phyloP scores from a whole-genome alignment of 352 stramenopile genomes.

The Pythium scleroteichum region DNA sequence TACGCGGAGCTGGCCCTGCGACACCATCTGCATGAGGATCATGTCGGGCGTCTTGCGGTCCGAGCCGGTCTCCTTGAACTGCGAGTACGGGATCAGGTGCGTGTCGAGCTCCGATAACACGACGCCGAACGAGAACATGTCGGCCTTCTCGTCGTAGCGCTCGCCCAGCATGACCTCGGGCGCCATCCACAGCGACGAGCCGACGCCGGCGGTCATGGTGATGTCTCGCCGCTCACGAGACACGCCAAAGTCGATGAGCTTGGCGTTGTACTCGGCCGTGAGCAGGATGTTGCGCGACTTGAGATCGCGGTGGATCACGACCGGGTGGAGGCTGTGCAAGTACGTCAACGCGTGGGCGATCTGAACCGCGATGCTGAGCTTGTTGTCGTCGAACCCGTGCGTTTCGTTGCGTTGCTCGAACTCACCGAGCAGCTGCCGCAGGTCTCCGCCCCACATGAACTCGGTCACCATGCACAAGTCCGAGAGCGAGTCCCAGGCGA shows the following conservation, averaged over 20 bases:
- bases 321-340: constrained; percentile 33
- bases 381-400: constrained; percentile 32
- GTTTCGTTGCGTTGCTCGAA: constrained; percentile 20
- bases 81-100: constrained; percentile 32
- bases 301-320: constrained; percentile 39
- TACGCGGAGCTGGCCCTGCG: constrained; percentile 32
- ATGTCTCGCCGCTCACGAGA: constrained; percentile 30
- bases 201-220: constrained; percentile 40
- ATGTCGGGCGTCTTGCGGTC: constrained; percentile 3
- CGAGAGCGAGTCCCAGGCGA: constrained; percentile 39
- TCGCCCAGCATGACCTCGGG: constrained; percentile 36
- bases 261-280: constrained; percentile 29
- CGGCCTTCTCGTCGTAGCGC: constrained; percentile 28
- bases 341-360: constrained; percentile 35
- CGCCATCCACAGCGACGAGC: constrained; percentile 42
- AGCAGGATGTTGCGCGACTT: constrained; percentile 47
- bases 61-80: constrained; percentile 8
- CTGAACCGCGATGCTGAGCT: constrained; percentile 40
- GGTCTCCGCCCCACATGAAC: constrained; percentile 43
- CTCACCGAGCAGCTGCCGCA: constrained; percentile 28
- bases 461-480: constrained; percentile 39
- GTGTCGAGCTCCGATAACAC: constrained; percentile 33
- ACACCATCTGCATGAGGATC: constrained; percentile 33
- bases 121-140: constrained; percentile 34
- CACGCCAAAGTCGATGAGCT: constrained; percentile 50